Evolutionary conservation across 805 yeast genomes (phyloP).

Genomic region (Lachancea kluyveri): DNA sequence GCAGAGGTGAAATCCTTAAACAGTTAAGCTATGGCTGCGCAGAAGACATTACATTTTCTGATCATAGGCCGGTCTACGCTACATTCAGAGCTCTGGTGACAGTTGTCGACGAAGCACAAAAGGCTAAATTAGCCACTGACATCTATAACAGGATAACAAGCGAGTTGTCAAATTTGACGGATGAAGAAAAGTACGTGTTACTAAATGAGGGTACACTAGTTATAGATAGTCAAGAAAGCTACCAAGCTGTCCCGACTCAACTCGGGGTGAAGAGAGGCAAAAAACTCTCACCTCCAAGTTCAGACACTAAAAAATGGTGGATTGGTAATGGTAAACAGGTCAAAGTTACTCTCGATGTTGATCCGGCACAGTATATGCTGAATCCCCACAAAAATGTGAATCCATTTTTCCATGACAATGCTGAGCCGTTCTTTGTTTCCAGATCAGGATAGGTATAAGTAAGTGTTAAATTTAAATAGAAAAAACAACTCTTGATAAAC

Average conservation of each 20-base stretch:
- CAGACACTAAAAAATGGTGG: slow-evolving; percentile 90
- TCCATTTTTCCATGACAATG: slow-evolving; percentile 56
- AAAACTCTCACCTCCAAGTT: slow-evolving; percentile 79
- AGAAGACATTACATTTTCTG: slow-evolving; percentile 61
- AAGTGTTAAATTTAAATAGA: background rate
- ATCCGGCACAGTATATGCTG: slow-evolving; percentile 38
- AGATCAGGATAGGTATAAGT: slow-evolving; percentile 2
- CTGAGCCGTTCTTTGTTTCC: slow-evolving; percentile 31
- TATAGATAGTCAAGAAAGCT: slow-evolving; percentile 28
- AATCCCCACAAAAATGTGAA: slow-evolving; percentile 68
- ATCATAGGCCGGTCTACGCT: slow-evolving; percentile 87
- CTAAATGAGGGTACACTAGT: slow-evolving; percentile 17
- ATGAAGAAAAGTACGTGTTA: slow-evolving; percentile 34
- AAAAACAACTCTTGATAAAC: too few relatives aligned
- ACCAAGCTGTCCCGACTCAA: slow-evolving; percentile 15
- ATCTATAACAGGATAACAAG: slow-evolving; percentile 48
- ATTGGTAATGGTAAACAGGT: slow-evolving; percentile 69
- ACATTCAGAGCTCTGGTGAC: slow-evolving; percentile 57
- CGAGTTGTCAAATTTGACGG: slow-evolving; percentile 36
- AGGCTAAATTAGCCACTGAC: slow-evolving; percentile 44
- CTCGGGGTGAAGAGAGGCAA: slow-evolving; percentile 20
- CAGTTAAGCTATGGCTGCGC: slow-evolving; percentile 58
- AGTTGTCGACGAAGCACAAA: slow-evolving; percentile 54
- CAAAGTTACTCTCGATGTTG: slow-evolving; percentile 48
- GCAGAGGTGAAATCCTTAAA: slow-evolving; percentile 50